Percentiles rank a stretch among this genome's conserved stretches.
Conservation (phyloP, 2,329 filamentous ascomycete genomes). For the Biscogniauxia marginata region DNA sequence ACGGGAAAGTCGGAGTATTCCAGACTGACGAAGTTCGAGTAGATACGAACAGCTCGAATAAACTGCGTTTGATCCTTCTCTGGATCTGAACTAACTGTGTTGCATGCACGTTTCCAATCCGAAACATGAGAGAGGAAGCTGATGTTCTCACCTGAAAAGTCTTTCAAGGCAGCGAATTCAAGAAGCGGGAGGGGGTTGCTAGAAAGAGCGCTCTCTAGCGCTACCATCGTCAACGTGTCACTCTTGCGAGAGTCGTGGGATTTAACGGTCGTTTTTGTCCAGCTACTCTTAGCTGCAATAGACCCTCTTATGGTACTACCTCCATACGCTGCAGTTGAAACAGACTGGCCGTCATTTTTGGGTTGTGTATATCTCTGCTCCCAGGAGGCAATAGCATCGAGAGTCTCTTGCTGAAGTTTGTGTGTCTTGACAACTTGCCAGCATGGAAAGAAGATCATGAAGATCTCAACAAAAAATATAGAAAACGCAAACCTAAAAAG, state of each 20-base stretch:
- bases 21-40: slow-evolving; percentile 32
- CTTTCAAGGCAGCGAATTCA: slow-evolving; percentile 51
- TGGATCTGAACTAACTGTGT: neutral
- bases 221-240: slow-evolving; percentile 28
- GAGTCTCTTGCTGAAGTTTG: slow-evolving; percentile 45
- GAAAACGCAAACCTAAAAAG: slow-evolving; percentile 53
- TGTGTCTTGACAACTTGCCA: slow-evolving; percentile 52
- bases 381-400: slow-evolving; percentile 50
- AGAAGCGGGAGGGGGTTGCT: slow-evolving; percentile 47
- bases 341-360: slow-evolving; percentile 34
- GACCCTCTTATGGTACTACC: slow-evolving; percentile 9
- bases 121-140: slow-evolving; percentile 50
- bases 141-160: slow-evolving; percentile 60
- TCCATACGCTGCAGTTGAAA: slow-evolving; percentile 19
- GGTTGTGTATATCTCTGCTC: slow-evolving; percentile 39
- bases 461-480: slow-evolving; percentile 62
- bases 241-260: slow-evolving; percentile 12
- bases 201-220: slow-evolving; percentile 48
- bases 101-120: slow-evolving; percentile 40
- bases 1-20: slow-evolving; percentile 27
- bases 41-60: slow-evolving; percentile 19
- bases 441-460: slow-evolving; percentile 62
- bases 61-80: slow-evolving; percentile 10
- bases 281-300: slow-evolving; percentile 14
- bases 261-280: slow-evolving; percentile 7